A percentile compares a stretch with the other conserved stretches of the same genome.
Conservation (phyloP, 148 eudicot species). For the Chenopodium formosanum region DNA sequence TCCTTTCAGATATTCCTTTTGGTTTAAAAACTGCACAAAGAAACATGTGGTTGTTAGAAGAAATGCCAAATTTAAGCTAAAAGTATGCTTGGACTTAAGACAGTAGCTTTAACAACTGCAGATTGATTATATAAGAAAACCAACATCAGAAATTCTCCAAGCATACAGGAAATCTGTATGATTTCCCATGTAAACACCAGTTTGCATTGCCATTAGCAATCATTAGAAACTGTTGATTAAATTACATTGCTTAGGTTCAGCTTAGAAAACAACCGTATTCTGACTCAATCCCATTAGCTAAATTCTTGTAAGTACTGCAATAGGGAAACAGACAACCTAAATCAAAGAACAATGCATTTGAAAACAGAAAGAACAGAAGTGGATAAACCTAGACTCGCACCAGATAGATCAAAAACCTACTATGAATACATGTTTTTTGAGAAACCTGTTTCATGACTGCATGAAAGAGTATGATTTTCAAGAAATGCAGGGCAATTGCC, state of each 20-base stretch:
- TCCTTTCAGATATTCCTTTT: slow-evolving; percentile 26
- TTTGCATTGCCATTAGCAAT: too few species aligned
- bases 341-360: background rate
- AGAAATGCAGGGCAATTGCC: background rate
- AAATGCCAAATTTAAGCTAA: background rate
- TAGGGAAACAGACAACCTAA: too few species aligned
- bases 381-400: background rate
- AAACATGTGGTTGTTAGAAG: background rate
- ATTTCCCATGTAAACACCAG: too few species aligned
- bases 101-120: background rate
- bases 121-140: background rate
- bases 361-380: background rate
- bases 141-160: too few species aligned
- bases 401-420: background rate
- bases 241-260: too few species aligned
- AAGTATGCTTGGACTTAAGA: background rate
- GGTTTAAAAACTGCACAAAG: slow-evolving; percentile 24
- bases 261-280: too few species aligned
- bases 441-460: background rate
- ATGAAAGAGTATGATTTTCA: background rate
- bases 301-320: too few species aligned
- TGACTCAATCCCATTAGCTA: too few species aligned
- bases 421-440: background rate
- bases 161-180: too few species aligned
- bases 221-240: too few species aligned